Base-by-base conservation (phyloP, 345 rosid genomes). In the Syzygium aqueum region DNA sequence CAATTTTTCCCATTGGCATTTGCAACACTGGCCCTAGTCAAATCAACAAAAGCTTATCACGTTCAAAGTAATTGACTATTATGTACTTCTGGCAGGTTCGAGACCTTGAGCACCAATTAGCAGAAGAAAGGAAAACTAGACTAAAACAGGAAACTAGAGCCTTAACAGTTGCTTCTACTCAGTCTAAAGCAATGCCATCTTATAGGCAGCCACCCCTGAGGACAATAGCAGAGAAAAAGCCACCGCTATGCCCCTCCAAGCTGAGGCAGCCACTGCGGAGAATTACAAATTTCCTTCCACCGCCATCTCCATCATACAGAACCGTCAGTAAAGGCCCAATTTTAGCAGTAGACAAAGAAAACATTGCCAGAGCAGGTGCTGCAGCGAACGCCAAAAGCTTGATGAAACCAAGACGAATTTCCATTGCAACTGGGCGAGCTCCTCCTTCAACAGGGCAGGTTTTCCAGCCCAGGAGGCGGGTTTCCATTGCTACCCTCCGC, bases 121-220 rank as follows among this genome's bases (percentile, higher is more conserved):
- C 91, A 2, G 99, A 95, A 77, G 99, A 96, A 92, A 96, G 99
- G 92, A 96, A 95, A 90, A 91, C 92, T 85, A 96, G 99, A 92
- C 78, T 97, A 57, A 96, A 94, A 91, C 97, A 95, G 88, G 96
- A 95, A 91, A 92, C 95, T 5, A 91, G 95, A 93, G 93, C 92
- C 84, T 89, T 94, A 54, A 89, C 95, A 3, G 89, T 90, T 85
- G 87, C 92, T 85, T 90, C 98, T 88, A 87, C 93, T 37, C 91
- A 93, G 89, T 52, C 90, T 54, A 91, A 90, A 28, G 88, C 61
- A 86, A 61, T 90, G 85, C 86, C 92, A 61, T 52, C 95, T 17
- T 16, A 85, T 2, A 92, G 77, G 90, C 91, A 90, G 84, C 52
- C 86, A 51, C 88, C 92, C 84, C 93, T 91, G 61, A 91, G 89